Evolutionary conservation across 2,329 filamentous ascomycete genomes (phyloP).

Genomic region (Truncatella angustata): DNA sequence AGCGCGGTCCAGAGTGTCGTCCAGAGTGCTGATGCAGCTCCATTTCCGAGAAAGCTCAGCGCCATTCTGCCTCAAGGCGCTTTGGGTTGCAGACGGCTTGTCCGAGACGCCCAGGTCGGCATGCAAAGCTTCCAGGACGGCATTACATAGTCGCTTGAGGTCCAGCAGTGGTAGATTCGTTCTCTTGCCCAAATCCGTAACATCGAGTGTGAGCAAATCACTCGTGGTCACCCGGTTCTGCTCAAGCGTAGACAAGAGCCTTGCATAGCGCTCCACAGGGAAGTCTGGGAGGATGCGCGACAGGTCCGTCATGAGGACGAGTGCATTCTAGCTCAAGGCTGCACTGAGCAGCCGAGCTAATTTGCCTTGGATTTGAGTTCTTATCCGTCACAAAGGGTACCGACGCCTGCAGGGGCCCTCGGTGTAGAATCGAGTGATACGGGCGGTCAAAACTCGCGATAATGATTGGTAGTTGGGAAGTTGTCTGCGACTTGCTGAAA

Average conservation of each 20-base stretch:
- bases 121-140: slow-evolving; percentile 66
- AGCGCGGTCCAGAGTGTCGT: slow-evolving; percentile 64
- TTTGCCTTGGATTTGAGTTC: background rate
- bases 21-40: slow-evolving; percentile 75
- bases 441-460: background rate
- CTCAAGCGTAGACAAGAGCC: slow-evolving; percentile 79
- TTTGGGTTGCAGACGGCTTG: slow-evolving; percentile 12
- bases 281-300: slow-evolving; percentile 79
- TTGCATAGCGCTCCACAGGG: slow-evolving; percentile 65
- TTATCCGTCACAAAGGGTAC: too few relatives aligned
- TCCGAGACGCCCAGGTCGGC: slow-evolving; percentile 48
- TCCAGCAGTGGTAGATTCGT: slow-evolving; percentile 80
- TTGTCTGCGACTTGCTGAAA: background rate
- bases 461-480: background rate
- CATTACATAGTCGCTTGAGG: slow-evolving; percentile 69
- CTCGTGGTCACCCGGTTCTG: slow-evolving; percentile 72
- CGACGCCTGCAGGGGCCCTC: background rate
- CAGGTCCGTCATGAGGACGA: slow-evolving; percentile 75
- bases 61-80: slow-evolving; percentile 30
- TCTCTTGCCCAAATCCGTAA: slow-evolving; percentile 79
- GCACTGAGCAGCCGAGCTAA: slow-evolving; percentile 16
- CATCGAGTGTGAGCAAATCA: slow-evolving; percentile 83
- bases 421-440: background rate
- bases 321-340: background rate
- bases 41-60: slow-evolving; percentile 38